phyloP scores from a whole-genome alignment of 2,329 filamentous ascomycete species.

The Volutella citrinella region DNA sequence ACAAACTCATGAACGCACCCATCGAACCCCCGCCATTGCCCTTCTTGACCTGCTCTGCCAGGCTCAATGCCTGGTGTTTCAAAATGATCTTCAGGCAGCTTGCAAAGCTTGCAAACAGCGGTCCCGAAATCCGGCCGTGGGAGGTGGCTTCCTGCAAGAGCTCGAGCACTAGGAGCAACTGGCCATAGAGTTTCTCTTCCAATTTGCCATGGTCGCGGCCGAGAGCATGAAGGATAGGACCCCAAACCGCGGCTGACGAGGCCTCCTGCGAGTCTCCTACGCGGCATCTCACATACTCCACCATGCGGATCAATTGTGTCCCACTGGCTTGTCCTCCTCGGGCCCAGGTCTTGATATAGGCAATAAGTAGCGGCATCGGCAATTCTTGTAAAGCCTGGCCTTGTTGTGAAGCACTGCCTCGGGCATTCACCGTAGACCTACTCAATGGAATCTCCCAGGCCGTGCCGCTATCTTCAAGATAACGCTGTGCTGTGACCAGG shows the following conservation, averaged over 20 bases:
- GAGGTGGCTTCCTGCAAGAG: conserved; percentile 28
- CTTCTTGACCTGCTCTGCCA: neutral
- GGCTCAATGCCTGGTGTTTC: conserved; percentile 19
- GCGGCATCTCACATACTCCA: conserved; percentile 27
- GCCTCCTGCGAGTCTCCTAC: conserved; percentile 19
- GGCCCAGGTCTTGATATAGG: conserved; percentile 42
- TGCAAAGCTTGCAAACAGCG: conserved; percentile 21
- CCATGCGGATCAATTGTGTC: conserved; percentile 29
- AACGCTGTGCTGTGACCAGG: conserved; percentile 44
- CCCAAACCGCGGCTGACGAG: conserved; percentile 32
- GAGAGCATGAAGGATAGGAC: conserved; percentile 31
- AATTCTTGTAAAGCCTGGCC: too few relatives aligned
- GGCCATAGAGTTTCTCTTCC: conserved; percentile 25
- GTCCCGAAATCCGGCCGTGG: conserved; percentile 19
- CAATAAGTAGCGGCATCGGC: conserved; percentile 39
- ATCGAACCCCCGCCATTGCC: conserved; percentile 1
- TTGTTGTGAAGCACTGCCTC: too few relatives aligned
- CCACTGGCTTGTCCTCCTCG: conserved; percentile 18
- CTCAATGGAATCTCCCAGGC: too few relatives aligned
- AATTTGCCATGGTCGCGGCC: conserved; percentile 27
- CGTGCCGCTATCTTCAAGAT: conserved; percentile 44
- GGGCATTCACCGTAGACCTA: too few relatives aligned
- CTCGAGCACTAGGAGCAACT: conserved; percentile 27
- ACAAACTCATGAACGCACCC: too few relatives aligned
- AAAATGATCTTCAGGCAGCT: conserved; percentile 25